Evolutionary conservation across 1,284 basidiomycete species (phyloP), one percentile per base, ranked within the genome.

Genomic region (Vanrija sp.): DNA sequence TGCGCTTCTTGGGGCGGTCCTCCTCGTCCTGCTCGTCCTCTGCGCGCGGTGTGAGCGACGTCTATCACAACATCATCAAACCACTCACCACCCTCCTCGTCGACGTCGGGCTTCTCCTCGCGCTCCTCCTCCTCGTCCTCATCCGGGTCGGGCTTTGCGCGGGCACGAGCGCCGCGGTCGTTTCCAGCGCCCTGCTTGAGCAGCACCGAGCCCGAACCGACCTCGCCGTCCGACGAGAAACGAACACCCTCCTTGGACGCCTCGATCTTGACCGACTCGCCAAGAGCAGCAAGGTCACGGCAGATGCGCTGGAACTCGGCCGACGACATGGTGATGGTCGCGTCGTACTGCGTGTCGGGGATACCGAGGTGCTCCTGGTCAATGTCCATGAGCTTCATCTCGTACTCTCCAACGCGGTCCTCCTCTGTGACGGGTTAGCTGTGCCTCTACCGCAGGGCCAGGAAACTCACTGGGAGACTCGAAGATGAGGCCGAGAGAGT

Each of bases 381-480:
- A 68, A 99, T 99, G 70, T 98, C 96, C 94, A 99, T 98, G 51
- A 98, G 84, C 77, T 98, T 98, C 86, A 99, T 91, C 68, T 97
- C 94, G 78, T 98, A 98, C 73, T 98, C 92, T 22, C 92, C 93
- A 51, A 98, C 87, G 52, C 96, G 86, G 76, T 98, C 95, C 10
- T 88, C 85, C 76, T 87, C 91, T 95, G 50, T 31, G 8, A 14
- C 42, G 44, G 48, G 59, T 64, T 20, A 65, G 53, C 23, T 19
- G 41, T n/a, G 18, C 15, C 5, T 36, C 25, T 18, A 24, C n/a
- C n/a, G 24, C 27, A 7, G 6, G 22, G 39, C 48, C 2, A 31
- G 46, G 53, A 47, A 14, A 81, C 85, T 62, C 61, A 95, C 92
- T 87, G 69, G 87, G 87, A 16, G 89, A 88, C 74, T 98, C 93